These are phyloP conservation scores for Aspergillus campestris DNA, from an alignment of 495 filamentous ascomycete species.

Conservation along the genomic window DNA sequence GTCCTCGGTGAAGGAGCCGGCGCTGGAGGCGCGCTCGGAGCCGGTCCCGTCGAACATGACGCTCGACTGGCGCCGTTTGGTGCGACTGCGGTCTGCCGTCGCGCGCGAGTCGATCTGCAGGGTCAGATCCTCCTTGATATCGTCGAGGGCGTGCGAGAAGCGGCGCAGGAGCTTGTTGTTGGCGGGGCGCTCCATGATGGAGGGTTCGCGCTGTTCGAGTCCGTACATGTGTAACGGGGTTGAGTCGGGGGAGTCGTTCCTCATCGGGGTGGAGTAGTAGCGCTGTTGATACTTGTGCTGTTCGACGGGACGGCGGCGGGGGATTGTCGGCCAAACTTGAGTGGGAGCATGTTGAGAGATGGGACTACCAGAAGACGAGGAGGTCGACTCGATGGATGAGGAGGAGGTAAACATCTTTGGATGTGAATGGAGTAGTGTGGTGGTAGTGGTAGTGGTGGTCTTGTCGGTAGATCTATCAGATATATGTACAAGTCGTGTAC, in stretches of 20 bases:
- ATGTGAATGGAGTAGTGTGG: not conserved
- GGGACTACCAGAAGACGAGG: constrained; percentile 22
- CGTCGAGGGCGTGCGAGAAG: constrained; percentile 33
- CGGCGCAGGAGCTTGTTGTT: constrained; percentile 22
- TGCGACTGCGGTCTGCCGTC: constrained; percentile 20
- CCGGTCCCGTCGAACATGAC: constrained; percentile 15
- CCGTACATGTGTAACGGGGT: constrained; percentile 34
- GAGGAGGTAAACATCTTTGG: constrained; percentile 23
- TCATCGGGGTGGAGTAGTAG: constrained; percentile 34
- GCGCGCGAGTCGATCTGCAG: constrained; percentile 20
- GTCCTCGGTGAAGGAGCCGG: constrained; percentile 2
- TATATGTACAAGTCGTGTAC: not conserved
- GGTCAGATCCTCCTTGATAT: constrained; percentile 34
- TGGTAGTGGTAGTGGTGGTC: not conserved
- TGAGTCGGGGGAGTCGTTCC: constrained; percentile 20
- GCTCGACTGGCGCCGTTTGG: constrained; percentile 23
- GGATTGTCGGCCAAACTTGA: constrained; percentile 19
- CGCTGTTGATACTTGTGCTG: constrained; percentile 21
- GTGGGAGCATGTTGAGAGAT: constrained; percentile 24
- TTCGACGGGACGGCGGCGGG: constrained; percentile 18
- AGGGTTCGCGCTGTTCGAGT: constrained; percentile 30
- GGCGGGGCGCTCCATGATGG: constrained; percentile 22
- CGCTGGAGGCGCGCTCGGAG: constrained; percentile 5
- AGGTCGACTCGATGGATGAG: constrained; percentile 20
- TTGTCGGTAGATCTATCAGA: not conserved